phyloP scores from a whole-genome alignment of 1,284 basidiomycete species.

The Butyriboletus appendiculatus region DNA sequence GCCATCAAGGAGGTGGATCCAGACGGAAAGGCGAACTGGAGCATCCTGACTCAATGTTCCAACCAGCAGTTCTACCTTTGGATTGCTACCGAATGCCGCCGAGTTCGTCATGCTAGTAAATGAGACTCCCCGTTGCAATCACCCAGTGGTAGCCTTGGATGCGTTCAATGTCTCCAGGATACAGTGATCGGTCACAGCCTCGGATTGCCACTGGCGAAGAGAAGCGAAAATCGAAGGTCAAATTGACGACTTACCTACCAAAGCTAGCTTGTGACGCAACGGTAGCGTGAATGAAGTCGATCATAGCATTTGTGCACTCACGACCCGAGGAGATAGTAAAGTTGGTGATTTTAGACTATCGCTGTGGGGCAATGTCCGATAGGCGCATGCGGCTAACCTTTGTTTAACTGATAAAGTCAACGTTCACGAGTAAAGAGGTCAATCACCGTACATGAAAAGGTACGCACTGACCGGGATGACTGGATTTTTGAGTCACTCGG shows the following conservation, averaged over 20 bases:
- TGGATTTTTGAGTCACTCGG: conserved; percentile 1
- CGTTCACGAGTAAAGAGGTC: too few relatives aligned
- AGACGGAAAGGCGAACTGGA: background rate
- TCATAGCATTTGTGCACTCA: background rate
- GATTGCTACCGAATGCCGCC: background rate
- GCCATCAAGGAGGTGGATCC: background rate
- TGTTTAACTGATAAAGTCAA: background rate
- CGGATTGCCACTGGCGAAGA: background rate
- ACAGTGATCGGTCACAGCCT: background rate
- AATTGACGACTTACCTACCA: background rate
- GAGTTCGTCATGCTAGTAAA: background rate
- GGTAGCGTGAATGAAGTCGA: background rate
- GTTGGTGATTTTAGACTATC: background rate
- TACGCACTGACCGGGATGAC: background rate
- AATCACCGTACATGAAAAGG: background rate
- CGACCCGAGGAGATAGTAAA: background rate
- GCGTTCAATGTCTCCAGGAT: background rate
- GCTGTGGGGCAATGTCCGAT: background rate
- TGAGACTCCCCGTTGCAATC: background rate
- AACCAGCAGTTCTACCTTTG: background rate
- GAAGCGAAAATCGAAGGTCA: background rate
- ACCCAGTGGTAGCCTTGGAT: background rate
- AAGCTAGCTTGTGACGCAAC: background rate
- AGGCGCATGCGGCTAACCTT: background rate
- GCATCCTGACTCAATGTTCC: background rate